Evolutionary conservation across 176 grass and related monocot genomes (phyloP).

Genomic region (Carex parvula): DNA sequence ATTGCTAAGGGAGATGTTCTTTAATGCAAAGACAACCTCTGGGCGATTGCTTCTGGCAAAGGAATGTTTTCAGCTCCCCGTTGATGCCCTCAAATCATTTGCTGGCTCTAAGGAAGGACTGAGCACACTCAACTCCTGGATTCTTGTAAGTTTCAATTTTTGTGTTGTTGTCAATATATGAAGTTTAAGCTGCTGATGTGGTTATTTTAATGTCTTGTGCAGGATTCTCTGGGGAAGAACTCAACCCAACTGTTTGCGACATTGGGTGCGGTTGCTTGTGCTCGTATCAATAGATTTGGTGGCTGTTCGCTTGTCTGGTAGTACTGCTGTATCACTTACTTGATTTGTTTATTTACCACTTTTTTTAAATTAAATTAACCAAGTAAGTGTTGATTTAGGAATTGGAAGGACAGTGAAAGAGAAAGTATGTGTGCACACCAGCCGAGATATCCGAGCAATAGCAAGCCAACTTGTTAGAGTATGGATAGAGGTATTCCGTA

Average conservation of each 20-base stretch:
- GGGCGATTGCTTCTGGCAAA: slow-evolving; percentile 90
- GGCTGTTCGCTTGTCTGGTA: slow-evolving; percentile 90
- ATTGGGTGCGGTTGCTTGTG: slow-evolving; percentile 87
- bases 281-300: slow-evolving; percentile 84
- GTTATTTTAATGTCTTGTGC: slow-evolving; percentile 28
- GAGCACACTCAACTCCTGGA: slow-evolving; percentile 76
- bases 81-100: slow-evolving; percentile 77
- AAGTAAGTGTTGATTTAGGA: slow-evolving; percentile 31
- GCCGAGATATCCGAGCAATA: slow-evolving; percentile 95
- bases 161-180: neutral
- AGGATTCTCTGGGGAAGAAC: slow-evolving; percentile 98
- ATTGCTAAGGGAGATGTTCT: slow-evolving; percentile 89
- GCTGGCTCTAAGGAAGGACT: slow-evolving; percentile 92
- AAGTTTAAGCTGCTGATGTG: neutral
- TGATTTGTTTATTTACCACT: slow-evolving; percentile 6
- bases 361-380: neutral
- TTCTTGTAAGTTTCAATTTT: slow-evolving; percentile 68
- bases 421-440: slow-evolving; percentile 97
- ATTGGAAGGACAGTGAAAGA: slow-evolving; percentile 94
- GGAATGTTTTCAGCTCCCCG: slow-evolving; percentile 60
- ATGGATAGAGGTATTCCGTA: slow-evolving; percentile 97
- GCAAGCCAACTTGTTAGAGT: slow-evolving; percentile 85
- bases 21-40: slow-evolving; percentile 80
- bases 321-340: neutral
- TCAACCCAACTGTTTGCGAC: slow-evolving; percentile 86